These are phyloP conservation scores for Fusarium buxicola DNA, from an alignment of 2,329 filamentous ascomycete genomes.

Conservation along the genomic window DNA sequence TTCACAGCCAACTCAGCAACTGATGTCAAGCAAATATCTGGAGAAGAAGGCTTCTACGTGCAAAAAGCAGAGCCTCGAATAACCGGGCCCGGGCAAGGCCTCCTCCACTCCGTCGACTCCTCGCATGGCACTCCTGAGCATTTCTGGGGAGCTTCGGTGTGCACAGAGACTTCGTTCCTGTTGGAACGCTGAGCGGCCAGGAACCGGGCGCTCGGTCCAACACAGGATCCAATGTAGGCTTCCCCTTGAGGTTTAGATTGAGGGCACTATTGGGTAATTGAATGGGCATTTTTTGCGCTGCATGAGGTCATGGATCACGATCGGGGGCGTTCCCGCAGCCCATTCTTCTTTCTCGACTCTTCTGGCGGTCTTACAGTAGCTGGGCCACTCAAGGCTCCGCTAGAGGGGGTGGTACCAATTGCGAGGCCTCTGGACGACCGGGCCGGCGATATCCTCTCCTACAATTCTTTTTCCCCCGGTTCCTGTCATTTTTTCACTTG, in stretches of 20 bases:
- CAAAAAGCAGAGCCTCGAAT: constrained; percentile 51
- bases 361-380: constrained; percentile 44
- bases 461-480: not conserved
- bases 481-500: constrained; percentile 3
- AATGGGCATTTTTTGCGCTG: constrained; percentile 43
- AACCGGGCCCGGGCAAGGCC: constrained; percentile 44
- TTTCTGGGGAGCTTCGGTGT: constrained; percentile 16
- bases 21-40: constrained; percentile 41
- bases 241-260: constrained; percentile 47
- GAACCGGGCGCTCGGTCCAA: constrained; percentile 48
- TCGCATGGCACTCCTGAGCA: constrained; percentile 21
- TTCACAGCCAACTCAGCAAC: constrained; percentile 33
- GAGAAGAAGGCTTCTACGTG: constrained; percentile 31
- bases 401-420: constrained; percentile 37
- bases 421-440: constrained; percentile 36
- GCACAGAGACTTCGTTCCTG: constrained; percentile 43
- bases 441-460: constrained; percentile 33
- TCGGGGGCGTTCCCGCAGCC: constrained; percentile 33
- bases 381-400: constrained; percentile 28
- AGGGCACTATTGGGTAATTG: constrained; percentile 50
- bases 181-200: constrained; percentile 46
- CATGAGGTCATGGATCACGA: constrained; percentile 51
- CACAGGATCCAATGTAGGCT: constrained; percentile 33
- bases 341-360: constrained; percentile 44
- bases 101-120: constrained; percentile 30